Percentiles rank a stretch among this genome's conserved stretches.
phyloP scores from a whole-genome alignment of 495 filamentous ascomycete species.

The Penicillium subrubescens region DNA sequence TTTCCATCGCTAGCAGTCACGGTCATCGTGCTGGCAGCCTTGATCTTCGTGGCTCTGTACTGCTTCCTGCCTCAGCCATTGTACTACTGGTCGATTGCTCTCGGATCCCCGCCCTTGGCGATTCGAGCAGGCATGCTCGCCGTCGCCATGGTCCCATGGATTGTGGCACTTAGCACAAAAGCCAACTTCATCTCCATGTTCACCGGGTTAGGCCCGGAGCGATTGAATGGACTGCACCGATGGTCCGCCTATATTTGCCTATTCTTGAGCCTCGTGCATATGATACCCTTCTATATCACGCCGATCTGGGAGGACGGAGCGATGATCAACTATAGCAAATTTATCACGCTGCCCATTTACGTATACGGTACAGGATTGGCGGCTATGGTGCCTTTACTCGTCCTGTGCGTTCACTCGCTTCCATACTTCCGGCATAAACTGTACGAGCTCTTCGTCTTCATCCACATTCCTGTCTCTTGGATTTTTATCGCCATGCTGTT shows the following conservation, averaged over 20 bases:
- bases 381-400: slow-evolving; percentile 76
- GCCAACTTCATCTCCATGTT: slow-evolving; percentile 82
- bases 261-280: slow-evolving; percentile 80
- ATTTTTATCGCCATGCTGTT: slow-evolving; percentile 84
- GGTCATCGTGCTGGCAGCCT: slow-evolving; percentile 61
- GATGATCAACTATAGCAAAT: slow-evolving; percentile 61
- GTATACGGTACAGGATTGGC: slow-evolving; percentile 90
- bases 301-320: slow-evolving; percentile 81
- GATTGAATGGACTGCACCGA: slow-evolving; percentile 89
- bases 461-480: slow-evolving; percentile 81
- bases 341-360: slow-evolving; percentile 62
- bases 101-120: slow-evolving; percentile 85
- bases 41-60: slow-evolving; percentile 76
- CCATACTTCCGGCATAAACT: slow-evolving; percentile 62
- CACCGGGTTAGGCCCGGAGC: slow-evolving; percentile 89
- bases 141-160: slow-evolving; percentile 92
- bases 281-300: slow-evolving; percentile 85
- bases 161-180: slow-evolving; percentile 86
- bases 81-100: slow-evolving; percentile 79
- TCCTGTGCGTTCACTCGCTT: slow-evolving; percentile 82
- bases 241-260: slow-evolving; percentile 90
- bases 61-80: slow-evolving; percentile 81
- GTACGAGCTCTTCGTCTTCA: slow-evolving; percentile 82
- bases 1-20: slow-evolving; percentile 77
- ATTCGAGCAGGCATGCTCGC: slow-evolving; percentile 93